phyloP scores from a whole-genome alignment of 495 filamentous ascomycete species.

The Aspergillus ostianus region DNA sequence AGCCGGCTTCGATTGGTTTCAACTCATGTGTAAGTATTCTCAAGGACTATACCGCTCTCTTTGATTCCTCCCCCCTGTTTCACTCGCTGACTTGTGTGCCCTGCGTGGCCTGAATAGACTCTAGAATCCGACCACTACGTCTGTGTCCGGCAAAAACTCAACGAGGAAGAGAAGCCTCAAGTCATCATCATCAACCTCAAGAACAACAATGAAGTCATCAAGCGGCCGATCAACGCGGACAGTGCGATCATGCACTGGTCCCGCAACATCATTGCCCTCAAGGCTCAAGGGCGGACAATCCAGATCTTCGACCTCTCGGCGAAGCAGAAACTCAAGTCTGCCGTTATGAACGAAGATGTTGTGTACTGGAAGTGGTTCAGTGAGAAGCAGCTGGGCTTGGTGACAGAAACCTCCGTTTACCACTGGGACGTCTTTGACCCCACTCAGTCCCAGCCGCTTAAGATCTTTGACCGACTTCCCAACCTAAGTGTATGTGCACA shows the following conservation, averaged over 20 bases:
- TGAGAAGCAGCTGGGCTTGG: conserved; percentile 78
- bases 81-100: conserved; percentile 9
- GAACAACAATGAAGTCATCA: conserved; percentile 87
- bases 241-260: conserved; percentile 99
- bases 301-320: conserved; percentile 94
- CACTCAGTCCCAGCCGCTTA: conserved; percentile 71
- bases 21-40: conserved; percentile 81
- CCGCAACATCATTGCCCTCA: conserved; percentile 92
- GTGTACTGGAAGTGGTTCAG: conserved; percentile 99
- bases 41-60: background rate
- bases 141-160: conserved; percentile 90
- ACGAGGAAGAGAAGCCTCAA: conserved; percentile 76
- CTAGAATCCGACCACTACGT: conserved; percentile 95
- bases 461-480: conserved; percentile 87
- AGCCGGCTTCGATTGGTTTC: conserved; percentile 88
- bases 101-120: conserved; percentile 57
- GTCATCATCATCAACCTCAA: conserved; percentile 97
- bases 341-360: conserved; percentile 94
- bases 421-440: conserved; percentile 96
- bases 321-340: conserved; percentile 91
- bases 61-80: background rate
- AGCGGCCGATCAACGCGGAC: conserved; percentile 96
- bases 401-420: conserved; percentile 86
- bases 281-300: conserved; percentile 85
- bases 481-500: conserved; percentile 71